Evolutionary conservation across 805 yeast species (phyloP), one percentile per base, ranked within the genome.

Genomic region (Nakazawaea holstii): DNA sequence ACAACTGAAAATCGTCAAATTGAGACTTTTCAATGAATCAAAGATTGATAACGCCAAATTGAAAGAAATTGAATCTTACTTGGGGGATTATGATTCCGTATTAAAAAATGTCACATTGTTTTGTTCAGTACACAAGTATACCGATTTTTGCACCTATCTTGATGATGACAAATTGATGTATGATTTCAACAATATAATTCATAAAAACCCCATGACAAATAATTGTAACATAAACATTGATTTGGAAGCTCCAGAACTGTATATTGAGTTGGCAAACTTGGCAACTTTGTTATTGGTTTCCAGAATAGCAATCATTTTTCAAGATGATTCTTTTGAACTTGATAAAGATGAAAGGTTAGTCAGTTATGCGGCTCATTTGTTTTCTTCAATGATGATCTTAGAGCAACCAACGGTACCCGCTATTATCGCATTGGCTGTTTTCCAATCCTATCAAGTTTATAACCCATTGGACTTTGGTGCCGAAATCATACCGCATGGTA

Each of bases 311-410:
- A 26, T 47, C 8, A 29, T 41, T 30, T 20, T 30, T 14, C 49
- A 47, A 29, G 49, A 46, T 30, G 20, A 14, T 14, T 27, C 35
- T 8, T 46, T 40, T 29, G 41, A 46, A 29, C 6, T 27, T 17
- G 49, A 46, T 35, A 46, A 31, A 20, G 44, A 40, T 17, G 45
- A 46, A 9, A 35, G 33, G n/a, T 32, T 47, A 27, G 46, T 41
- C 24, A 42, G 40, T 33, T 47, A 32, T 38, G 49, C 49, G 8
- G 39, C 31, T 8, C 45, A 33, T 14, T 35, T 47, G 10, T 47
- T 47, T 28, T 47, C 49, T 6, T 47, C 49, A 2, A 47, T 41
- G 43, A 41, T 47, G 49, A 42, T 47, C 14, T 28, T 47, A 35
- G 49, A 47, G 36, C 45, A 42, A 33, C 49, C 49, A 4, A 31